phyloP scores from a whole-genome alignment of 2,329 filamentous ascomycete genomes.

The Aspergillus awamori region DNA sequence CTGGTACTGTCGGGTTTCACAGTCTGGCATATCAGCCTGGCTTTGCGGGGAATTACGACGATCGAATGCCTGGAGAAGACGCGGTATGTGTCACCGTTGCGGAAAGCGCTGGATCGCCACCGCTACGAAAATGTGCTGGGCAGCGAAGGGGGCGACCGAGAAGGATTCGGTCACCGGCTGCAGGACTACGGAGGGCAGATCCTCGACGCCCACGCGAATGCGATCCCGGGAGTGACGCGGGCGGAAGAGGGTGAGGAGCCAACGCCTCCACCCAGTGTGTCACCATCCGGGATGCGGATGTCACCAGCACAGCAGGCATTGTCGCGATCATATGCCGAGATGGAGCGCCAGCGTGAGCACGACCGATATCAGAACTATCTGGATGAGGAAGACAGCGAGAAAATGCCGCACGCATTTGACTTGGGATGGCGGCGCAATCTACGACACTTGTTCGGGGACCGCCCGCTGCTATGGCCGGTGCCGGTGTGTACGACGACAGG shows the following conservation, averaged over 20 bases:
- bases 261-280: conserved; percentile 31
- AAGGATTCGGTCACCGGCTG: conserved; percentile 45
- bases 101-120: conserved; percentile 69
- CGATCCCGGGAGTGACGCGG: conserved; percentile 75
- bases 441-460: conserved; percentile 76
- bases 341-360: conserved; percentile 66
- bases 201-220: conserved; percentile 79
- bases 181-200: conserved; percentile 72
- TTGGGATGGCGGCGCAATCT: conserved; percentile 82
- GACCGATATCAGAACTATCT: conserved; percentile 78
- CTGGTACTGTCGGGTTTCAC: conserved; percentile 89
- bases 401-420: conserved; percentile 91
- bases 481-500: conserved; percentile 84
- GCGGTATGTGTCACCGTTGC: conserved; percentile 81
- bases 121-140: conserved; percentile 56
- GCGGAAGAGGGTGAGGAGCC: conserved; percentile 81
- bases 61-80: conserved; percentile 97
- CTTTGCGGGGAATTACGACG: conserved; percentile 79
- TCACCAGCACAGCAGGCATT: conserved; percentile 52
- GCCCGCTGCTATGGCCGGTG: conserved; percentile 72
- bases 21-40: conserved; percentile 85
- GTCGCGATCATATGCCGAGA: conserved; percentile 53
- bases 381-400: conserved; percentile 84
- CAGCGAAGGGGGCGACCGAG: conserved; percentile 25
- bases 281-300: conserved; percentile 23